These are phyloP conservation scores for Pichia sp. DNA, from an alignment of 1,139 yeast species.

Conservation along the genomic window DNA sequence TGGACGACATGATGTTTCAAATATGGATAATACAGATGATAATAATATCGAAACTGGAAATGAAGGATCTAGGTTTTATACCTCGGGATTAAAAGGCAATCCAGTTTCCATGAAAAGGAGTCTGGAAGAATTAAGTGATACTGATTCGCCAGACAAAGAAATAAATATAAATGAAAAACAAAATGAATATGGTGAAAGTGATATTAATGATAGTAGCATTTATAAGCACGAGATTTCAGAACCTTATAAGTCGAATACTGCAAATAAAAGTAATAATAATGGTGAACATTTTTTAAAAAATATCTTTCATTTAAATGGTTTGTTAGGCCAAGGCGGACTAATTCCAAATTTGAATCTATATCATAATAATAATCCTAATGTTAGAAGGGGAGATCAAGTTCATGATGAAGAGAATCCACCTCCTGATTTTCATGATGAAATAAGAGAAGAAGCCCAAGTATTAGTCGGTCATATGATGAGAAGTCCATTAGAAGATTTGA, in stretches of 20 bases:
- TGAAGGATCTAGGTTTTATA: background rate
- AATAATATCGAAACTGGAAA: background rate
- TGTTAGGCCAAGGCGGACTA: constrained; percentile 16
- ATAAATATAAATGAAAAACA: background rate
- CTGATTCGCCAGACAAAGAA: background rate
- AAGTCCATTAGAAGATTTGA: constrained; percentile 9
- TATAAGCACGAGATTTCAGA: too few species aligned
- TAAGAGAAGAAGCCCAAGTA: constrained; percentile 23
- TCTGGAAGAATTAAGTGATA: background rate
- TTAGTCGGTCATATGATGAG: constrained; percentile 16
- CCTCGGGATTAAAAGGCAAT: background rate
- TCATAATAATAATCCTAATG: background rate
- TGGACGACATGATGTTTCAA: too few species aligned
- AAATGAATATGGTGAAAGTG: background rate
- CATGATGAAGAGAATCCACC: constrained; percentile 15
- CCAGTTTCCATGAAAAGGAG: background rate
- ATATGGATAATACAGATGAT: background rate
- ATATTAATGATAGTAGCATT: background rate
- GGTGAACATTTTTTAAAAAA: constrained; percentile 15
- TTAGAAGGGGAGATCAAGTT: background rate
- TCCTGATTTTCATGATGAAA: constrained; percentile 13
- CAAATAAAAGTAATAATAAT: too few species aligned
- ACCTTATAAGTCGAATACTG: too few species aligned
- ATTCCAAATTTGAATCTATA: constrained; percentile 12
- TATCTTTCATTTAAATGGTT: constrained; percentile 16